phyloP scores from a whole-genome alignment of 805 yeast genomes.

The Cyberlindnera sargentensis region DNA sequence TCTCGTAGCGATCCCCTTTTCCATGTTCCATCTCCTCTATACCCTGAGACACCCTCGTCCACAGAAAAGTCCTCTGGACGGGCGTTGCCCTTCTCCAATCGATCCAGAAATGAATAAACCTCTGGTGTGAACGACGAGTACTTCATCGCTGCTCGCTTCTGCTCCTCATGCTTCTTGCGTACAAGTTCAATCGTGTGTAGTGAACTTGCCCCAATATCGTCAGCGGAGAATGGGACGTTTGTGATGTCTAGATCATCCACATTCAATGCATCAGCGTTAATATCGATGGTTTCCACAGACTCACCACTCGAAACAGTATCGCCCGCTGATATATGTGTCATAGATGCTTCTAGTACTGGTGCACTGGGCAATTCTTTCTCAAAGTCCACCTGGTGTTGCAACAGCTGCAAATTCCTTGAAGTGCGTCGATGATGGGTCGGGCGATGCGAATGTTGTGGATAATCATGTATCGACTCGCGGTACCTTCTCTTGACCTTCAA shows the following conservation, averaged over 20 bases:
- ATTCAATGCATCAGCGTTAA: slow-evolving; percentile 1
- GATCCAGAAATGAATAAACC: slow-evolving; percentile 13
- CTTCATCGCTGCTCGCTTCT: neutral
- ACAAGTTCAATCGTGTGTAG: neutral
- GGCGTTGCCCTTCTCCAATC: slow-evolving; percentile 17
- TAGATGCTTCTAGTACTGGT: neutral
- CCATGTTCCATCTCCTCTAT: slow-evolving; percentile 24
- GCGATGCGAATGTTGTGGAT: slow-evolving; percentile 1
- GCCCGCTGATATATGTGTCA: neutral
- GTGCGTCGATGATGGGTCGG: slow-evolving; percentile 4
- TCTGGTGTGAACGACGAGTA: slow-evolving; percentile 12
- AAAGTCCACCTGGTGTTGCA: neutral
- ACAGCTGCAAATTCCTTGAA: neutral
- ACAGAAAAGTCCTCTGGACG: slow-evolving; percentile 13
- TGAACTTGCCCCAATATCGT: slow-evolving; percentile 12
- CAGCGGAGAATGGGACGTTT: slow-evolving; percentile 20
- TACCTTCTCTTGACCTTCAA: slow-evolving; percentile 18
- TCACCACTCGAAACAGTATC: slow-evolving; percentile 3
- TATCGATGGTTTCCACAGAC: neutral
- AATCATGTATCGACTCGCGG: slow-evolving; percentile 8
- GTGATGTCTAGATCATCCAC: slow-evolving; percentile 4
- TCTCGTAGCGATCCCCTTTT: slow-evolving; percentile 13
- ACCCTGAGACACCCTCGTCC: slow-evolving; percentile 19
- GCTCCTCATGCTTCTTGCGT: slow-evolving; percentile 3
- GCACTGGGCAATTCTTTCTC: neutral